Evolutionary conservation across 805 yeast species (phyloP), one percentile per base, ranked within the genome.

Genomic region (Suhomyces sp.): DNA sequence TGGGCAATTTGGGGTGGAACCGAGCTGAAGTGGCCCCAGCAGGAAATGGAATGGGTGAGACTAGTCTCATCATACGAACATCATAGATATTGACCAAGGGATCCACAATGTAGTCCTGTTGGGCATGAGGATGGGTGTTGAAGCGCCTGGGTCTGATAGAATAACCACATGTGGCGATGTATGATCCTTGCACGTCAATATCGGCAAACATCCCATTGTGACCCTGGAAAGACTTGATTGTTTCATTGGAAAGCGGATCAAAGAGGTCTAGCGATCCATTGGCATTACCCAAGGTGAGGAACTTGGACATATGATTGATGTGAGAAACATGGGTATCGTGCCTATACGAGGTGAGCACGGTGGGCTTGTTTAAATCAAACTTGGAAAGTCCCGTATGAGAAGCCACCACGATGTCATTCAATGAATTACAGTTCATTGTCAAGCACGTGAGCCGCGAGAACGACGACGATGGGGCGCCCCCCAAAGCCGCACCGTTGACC

Each of bases 31-130:
- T 72, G 1, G 98, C 96, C 9, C 97, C 97, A 0, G 88, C 82
- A 1, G 93, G 88, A 51, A 88, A 88, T 4, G 96, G 78, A 6
- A 91, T 70, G 3, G 97, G 96, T 0, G 95, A 68, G 36, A 81
- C 59, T 2, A 88, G 73, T 34, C 76, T 73, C 76, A 85, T 68
- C 38, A 79, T 74, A 42, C 95, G 72, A 19, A 87, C 56, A 56
- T 93, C 98, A 56, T 78, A 88, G 14, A 88, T 79, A 46, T 81
- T 81, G 14, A 91, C 88, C 42, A 91, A 70, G 0, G 95, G 91
- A 53, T 93, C 98, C 17, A 59, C 66, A 38, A 66, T 49, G 33
- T 46, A 60, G 33, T 60, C 67, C 26, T 42, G 42, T n/a, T n/a
- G n/a, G 6, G 78, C 70, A 7, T 14, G 27, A 21, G 15, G 13